Conservation (phyloP, 306 rosid species). For the Potentilla sterilis region DNA sequence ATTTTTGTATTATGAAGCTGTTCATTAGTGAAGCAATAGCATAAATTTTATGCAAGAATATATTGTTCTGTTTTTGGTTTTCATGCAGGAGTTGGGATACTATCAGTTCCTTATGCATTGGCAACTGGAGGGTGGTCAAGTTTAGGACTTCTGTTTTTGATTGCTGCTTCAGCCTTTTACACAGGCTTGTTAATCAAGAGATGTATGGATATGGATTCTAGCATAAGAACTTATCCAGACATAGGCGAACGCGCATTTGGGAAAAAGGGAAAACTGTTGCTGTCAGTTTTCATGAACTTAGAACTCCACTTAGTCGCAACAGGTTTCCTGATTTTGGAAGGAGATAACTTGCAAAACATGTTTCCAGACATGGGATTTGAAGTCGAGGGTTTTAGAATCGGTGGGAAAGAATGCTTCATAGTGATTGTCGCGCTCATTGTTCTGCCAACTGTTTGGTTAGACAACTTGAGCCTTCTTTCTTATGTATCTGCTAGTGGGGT, state of each 20-base stretch:
- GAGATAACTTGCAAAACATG: constrained; percentile 64
- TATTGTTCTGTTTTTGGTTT: not conserved
- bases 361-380: constrained; percentile 39
- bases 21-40: too few relatives aligned
- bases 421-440: constrained; percentile 52
- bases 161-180: constrained; percentile 54
- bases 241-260: constrained; percentile 83
- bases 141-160: constrained; percentile 46
- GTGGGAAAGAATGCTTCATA: constrained; percentile 50
- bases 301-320: constrained; percentile 74
- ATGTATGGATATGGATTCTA: constrained; percentile 67
- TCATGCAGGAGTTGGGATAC: constrained; percentile 83
- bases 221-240: constrained; percentile 62
- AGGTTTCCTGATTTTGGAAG: constrained; percentile 78
- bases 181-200: constrained; percentile 56
- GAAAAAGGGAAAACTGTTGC: constrained; percentile 41
- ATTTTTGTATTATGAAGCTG: not conserved
- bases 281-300: constrained; percentile 54
- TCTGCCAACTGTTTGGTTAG: constrained; percentile 76
- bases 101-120: constrained; percentile 79
- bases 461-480: constrained; percentile 64
- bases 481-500: constrained; percentile 85
- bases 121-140: constrained; percentile 86
- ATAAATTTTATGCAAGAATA: too few relatives aligned
- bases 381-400: constrained; percentile 39